These are phyloP conservation scores for Globisporangium polare DNA, from an alignment of 352 stramenopile genomes.

Conservation along the genomic window DNA sequence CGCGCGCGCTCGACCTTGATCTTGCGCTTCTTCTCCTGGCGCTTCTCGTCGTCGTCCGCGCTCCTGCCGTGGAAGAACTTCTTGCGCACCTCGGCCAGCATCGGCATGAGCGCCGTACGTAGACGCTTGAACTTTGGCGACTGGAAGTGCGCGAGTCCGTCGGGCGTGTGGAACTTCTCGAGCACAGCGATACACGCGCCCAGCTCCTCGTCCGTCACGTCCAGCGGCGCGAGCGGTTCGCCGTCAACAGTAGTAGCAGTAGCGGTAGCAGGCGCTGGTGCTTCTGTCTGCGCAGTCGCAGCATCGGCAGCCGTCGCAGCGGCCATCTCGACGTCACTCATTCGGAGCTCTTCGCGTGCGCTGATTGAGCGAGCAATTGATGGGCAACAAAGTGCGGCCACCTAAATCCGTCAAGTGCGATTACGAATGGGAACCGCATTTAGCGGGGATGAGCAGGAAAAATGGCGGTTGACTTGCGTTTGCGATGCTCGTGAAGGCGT, in stretches of 20 bases:
- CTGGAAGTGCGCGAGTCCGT: conserved; percentile 47
- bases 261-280: neutral
- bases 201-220: conserved; percentile 51
- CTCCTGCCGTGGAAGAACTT: conserved; percentile 64
- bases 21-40: conserved; percentile 63
- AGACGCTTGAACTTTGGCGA: conserved; percentile 54
- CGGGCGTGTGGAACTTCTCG: conserved; percentile 42
- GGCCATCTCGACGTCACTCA: conserved; percentile 12
- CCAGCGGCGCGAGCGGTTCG: conserved; percentile 5
- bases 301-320: neutral
- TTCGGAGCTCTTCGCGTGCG: neutral
- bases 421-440: too few species aligned
- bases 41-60: conserved; percentile 30
- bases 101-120: conserved; percentile 53
- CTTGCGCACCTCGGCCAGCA: conserved; percentile 54
- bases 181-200: conserved; percentile 51
- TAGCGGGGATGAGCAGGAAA: too few species aligned
- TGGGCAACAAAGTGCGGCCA: neutral
- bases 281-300: neutral
- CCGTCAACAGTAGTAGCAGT: neutral
- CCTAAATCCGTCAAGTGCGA: too few species aligned
- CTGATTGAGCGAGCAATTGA: conserved; percentile 1
- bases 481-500: too few species aligned
- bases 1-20: conserved; percentile 63
- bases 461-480: too few species aligned